Evolutionary conservation across 768 basidiomycete genomes (phyloP).

Genomic region (Hypholoma fasciculare): DNA sequence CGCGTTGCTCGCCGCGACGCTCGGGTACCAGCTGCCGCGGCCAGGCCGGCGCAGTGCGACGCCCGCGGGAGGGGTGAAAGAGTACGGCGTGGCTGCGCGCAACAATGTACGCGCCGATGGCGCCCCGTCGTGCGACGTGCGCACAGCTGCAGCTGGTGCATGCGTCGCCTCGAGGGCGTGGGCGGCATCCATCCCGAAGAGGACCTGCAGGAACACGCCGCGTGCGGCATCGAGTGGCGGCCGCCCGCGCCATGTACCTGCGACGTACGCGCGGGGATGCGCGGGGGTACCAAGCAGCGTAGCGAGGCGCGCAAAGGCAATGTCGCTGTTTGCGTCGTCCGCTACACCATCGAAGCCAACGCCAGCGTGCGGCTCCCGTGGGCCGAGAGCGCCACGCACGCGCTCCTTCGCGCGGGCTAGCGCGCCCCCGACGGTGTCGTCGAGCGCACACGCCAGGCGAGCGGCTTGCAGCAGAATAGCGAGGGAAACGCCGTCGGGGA

Average conservation of each 20-base stretch:
- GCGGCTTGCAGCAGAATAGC: slow-evolving; percentile 62
- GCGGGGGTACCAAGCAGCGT: slow-evolving; percentile 22
- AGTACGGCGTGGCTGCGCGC: slow-evolving; percentile 12
- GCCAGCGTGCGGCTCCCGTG: not conserved
- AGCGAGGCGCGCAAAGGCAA: not conserved
- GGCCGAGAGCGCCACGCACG: not conserved
- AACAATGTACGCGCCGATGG: slow-evolving; percentile 9
- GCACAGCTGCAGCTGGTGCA: slow-evolving; percentile 38
- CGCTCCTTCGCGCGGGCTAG: slow-evolving; percentile 39
- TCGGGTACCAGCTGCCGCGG: slow-evolving; percentile 21
- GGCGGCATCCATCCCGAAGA: slow-evolving; percentile 50
- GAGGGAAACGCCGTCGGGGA: slow-evolving; percentile 57
- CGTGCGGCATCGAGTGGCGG: slow-evolving; percentile 49
- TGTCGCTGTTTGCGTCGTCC: not conserved
- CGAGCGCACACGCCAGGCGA: slow-evolving; percentile 48
- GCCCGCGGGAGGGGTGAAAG: slow-evolving; percentile 19
- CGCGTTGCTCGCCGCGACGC: slow-evolving; percentile 44
- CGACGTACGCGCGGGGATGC: slow-evolving; percentile 26
- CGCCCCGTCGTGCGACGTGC: slow-evolving; percentile 24
- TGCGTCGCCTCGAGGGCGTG: slow-evolving; percentile 20
- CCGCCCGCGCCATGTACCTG: slow-evolving; percentile 45
- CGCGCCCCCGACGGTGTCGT: slow-evolving; percentile 51
- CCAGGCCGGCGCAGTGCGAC: slow-evolving; percentile 16
- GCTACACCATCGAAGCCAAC: not conserved
- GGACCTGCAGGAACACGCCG: slow-evolving; percentile 52